Conservation (phyloP, 1,139 yeast genomes). For the Groenewaldozyma auringiensis region DNA sequence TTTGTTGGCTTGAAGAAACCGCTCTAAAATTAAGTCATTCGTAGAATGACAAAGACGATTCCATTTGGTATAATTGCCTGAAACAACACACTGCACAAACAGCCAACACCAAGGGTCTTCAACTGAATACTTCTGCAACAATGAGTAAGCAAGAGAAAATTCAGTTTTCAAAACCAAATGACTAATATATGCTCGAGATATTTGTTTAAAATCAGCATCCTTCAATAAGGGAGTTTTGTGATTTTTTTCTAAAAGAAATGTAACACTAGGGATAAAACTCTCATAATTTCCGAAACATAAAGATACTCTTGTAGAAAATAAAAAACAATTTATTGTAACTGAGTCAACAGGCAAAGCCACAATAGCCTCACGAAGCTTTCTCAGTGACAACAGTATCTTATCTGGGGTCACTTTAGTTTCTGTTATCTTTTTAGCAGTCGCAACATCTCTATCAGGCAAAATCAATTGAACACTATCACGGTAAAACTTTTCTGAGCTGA, state of each 20-base stretch:
- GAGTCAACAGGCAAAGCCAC: conserved; percentile 11
- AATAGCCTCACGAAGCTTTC: conserved; percentile 20
- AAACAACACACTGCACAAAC: conserved; percentile 13
- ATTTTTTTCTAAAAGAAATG: conserved; percentile 13
- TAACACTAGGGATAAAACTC: conserved; percentile 15
- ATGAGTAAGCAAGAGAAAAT: conserved; percentile 11
- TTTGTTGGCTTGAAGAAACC: conserved; percentile 11
- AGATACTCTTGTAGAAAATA: conserved; percentile 17
- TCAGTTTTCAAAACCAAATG: conserved; percentile 15
- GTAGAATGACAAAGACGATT: conserved; percentile 5
- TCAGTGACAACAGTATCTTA: conserved; percentile 15
- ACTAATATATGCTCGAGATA: conserved; percentile 14
- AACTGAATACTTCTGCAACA: conserved; percentile 7
- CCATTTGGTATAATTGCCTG: conserved; percentile 16
- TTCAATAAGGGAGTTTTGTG: conserved; percentile 5
- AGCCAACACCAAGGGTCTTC: conserved; percentile 9
- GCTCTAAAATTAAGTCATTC: conserved; percentile 9
- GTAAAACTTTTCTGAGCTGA: conserved; percentile 4
- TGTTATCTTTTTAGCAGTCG: neutral
- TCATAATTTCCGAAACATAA: conserved; percentile 14
- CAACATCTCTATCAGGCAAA: neutral
- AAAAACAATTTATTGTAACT: conserved; percentile 14
- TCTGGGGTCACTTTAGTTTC: conserved; percentile 9
- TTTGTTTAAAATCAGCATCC: conserved; percentile 10
- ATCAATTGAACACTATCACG: conserved; percentile 6